A percentile compares a stretch with the other conserved stretches of the same genome.
Evolutionary conservation across 306 rosid genomes (phyloP).

Genomic region (Rosa multiflora): DNA sequence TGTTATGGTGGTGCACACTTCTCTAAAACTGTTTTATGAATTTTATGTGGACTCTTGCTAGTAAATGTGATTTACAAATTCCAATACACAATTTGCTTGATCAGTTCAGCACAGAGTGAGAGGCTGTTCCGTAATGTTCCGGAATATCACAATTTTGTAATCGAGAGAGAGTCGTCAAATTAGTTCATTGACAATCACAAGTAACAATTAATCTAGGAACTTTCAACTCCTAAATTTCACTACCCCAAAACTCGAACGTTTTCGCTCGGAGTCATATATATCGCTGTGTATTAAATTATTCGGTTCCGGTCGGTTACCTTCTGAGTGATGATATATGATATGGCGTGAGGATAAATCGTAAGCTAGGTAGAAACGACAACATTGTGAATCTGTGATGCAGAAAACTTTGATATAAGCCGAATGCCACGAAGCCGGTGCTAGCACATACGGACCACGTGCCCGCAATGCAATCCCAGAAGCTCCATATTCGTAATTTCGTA

Average conservation of each 20-base stretch:
- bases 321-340: neutral
- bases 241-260: neutral
- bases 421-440: neutral
- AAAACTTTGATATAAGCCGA: neutral
- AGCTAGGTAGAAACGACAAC: neutral
- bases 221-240: neutral
- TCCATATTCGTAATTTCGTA: neutral
- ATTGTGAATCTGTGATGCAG: neutral
- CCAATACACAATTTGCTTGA: neutral
- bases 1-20: neutral
- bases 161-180: too few species aligned
- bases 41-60: slow-evolving; percentile 25
- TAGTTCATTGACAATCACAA: too few species aligned
- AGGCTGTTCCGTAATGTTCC: neutral
- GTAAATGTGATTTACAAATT: neutral
- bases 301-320: slow-evolving; percentile 12
- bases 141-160: too few species aligned
- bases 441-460: neutral
- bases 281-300: neutral
- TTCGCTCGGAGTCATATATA: neutral
- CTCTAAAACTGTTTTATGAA: slow-evolving; percentile 2
- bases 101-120: neutral
- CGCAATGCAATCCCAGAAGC: neutral
- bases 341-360: neutral
- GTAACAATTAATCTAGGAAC: too few species aligned